These are phyloP conservation scores for Zelopaecilomyces penicillatus DNA, from an alignment of 2,329 filamentous ascomycete species.

Conservation along the genomic window DNA sequence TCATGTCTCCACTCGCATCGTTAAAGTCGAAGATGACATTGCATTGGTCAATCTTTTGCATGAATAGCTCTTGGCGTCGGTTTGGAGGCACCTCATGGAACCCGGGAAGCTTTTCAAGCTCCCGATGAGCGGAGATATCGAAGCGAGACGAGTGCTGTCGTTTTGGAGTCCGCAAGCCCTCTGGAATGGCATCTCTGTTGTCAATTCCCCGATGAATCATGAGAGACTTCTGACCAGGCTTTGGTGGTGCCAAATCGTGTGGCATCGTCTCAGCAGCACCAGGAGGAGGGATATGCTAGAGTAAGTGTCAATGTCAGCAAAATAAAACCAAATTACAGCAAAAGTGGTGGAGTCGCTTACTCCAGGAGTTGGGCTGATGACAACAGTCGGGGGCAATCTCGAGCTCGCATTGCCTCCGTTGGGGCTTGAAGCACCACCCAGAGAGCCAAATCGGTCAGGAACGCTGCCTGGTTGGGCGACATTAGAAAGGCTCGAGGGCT, in stretches of 20 bases:
- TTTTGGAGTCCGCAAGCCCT: conserved; percentile 90
- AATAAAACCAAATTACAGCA: background rate
- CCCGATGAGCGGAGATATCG: conserved; percentile 92
- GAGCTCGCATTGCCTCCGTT: conserved; percentile 26
- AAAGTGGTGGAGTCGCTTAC: conserved; percentile 41
- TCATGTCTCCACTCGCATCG: conserved; percentile 96
- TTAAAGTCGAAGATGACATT: conserved; percentile 99
- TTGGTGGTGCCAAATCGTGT: conserved; percentile 88
- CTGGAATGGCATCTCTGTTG: conserved; percentile 83
- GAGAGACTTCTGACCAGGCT: conserved; percentile 80
- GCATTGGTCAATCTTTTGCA: conserved; percentile 99
- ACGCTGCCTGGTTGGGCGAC: conserved; percentile 26
- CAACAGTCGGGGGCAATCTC: conserved; percentile 70
- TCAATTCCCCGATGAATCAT: conserved; percentile 79
- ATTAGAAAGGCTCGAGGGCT: conserved; percentile 31
- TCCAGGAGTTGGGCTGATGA: conserved; percentile 90
- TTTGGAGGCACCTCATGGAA: conserved; percentile 97
- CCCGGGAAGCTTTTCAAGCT: conserved; percentile 92
- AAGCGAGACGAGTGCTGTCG: conserved; percentile 96
- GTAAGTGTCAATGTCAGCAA: conserved; percentile 1
- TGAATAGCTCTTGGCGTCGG: conserved; percentile 90
- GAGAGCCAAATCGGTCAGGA: conserved; percentile 34
- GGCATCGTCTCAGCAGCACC: conserved; percentile 97
- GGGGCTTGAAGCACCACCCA: conserved; percentile 26
- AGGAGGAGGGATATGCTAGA: conserved; percentile 76